These are phyloP conservation scores for Boletus patriciae DNA, from an alignment of 768 basidiomycete genomes.

Conservation along the genomic window DNA sequence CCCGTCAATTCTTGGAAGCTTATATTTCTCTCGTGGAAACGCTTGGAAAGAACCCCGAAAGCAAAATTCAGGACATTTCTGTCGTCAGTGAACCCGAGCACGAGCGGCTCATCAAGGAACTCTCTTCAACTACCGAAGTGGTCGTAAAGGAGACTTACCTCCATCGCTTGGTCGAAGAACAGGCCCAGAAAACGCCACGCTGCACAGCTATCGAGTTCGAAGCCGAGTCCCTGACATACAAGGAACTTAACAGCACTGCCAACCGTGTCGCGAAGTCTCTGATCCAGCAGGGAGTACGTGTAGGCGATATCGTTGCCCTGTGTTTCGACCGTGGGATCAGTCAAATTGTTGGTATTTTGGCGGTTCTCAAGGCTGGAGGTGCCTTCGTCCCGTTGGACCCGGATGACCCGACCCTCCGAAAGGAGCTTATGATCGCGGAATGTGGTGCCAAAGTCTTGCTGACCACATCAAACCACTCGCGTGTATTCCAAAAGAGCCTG, in stretches of 20 bases:
- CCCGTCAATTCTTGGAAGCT: slow-evolving; percentile 32
- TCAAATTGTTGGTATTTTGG: slow-evolving; percentile 30
- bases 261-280: slow-evolving; percentile 34
- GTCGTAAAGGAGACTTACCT: slow-evolving; percentile 16
- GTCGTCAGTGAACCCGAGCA: slow-evolving; percentile 16
- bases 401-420: slow-evolving; percentile 32
- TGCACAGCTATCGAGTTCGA: slow-evolving; percentile 29
- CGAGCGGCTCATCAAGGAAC: slow-evolving; percentile 24
- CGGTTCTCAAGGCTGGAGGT: slow-evolving; percentile 35
- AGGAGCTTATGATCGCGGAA: slow-evolving; percentile 29
- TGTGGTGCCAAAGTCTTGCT: slow-evolving; percentile 29
- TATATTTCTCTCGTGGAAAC: slow-evolving; percentile 31
- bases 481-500: slow-evolving; percentile 23
- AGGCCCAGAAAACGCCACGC: slow-evolving; percentile 19
- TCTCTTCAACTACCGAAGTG: slow-evolving; percentile 22
- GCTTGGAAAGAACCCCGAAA: slow-evolving; percentile 13
- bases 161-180: slow-evolving; percentile 21
- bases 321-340: slow-evolving; percentile 33
- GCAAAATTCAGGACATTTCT: slow-evolving; percentile 20
- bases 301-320: slow-evolving; percentile 28
- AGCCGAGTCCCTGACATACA: slow-evolving; percentile 31
- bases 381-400: slow-evolving; percentile 25
- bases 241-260: slow-evolving; percentile 31
- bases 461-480: slow-evolving; percentile 27
- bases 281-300: slow-evolving; percentile 25